Percentiles rank a stretch among this genome's conserved stretches.
These are phyloP conservation scores for Polyporus tsugae DNA, from an alignment of 1,284 basidiomycete genomes.

Conservation along the genomic window DNA sequence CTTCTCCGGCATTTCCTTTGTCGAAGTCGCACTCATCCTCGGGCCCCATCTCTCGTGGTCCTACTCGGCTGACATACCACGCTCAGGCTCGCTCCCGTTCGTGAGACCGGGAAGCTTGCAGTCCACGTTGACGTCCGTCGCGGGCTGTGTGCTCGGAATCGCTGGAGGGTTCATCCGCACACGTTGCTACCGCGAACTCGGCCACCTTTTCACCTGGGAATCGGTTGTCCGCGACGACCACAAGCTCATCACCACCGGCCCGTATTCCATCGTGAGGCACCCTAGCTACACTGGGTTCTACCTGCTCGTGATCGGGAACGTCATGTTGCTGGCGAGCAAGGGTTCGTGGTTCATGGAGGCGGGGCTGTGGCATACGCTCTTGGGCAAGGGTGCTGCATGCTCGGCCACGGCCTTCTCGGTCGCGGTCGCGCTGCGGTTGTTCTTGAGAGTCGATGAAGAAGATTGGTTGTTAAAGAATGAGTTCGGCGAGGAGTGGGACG, in stretches of 20 bases:
- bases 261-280: neutral
- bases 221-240: neutral
- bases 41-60: too few species aligned
- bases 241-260: neutral
- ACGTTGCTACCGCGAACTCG: neutral
- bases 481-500: neutral
- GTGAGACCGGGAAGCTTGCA: too few species aligned
- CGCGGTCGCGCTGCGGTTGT: neutral
- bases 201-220: neutral
- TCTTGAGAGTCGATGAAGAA: neutral
- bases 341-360: neutral
- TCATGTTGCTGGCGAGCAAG: neutral
- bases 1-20: too few species aligned
- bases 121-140: too few species aligned
- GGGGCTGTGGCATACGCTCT: neutral
- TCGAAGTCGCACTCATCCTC: too few species aligned
- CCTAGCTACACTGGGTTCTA: neutral
- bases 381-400: neutral
- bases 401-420: neutral
- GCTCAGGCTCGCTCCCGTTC: too few species aligned
- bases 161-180: neutral
- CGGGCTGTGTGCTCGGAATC: too few species aligned
- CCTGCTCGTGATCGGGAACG: neutral
- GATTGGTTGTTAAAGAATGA: neutral
- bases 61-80: too few species aligned